Evolutionary conservation across 23 red algal genomes (phyloP).

Genomic region (Agarophyton chilense): DNA sequence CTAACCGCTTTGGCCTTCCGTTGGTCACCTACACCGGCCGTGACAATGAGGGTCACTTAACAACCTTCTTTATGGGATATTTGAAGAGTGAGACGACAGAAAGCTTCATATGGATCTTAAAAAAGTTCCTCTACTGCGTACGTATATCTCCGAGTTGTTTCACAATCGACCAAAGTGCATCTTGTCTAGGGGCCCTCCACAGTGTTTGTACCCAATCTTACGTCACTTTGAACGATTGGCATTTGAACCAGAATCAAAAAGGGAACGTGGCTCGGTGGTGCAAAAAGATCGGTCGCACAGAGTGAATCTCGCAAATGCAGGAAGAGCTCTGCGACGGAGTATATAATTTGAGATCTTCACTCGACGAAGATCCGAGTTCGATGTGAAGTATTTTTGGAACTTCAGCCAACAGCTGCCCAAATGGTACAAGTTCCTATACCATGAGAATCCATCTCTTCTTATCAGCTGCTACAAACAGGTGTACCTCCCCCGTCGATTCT

Average conservation of each 20-base stretch:
- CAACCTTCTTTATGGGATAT: too few species aligned
- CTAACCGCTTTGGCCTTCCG: too few species aligned
- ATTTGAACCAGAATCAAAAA: neutral
- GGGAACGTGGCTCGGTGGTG: neutral
- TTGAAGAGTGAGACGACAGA: neutral
- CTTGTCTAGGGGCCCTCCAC: neutral
- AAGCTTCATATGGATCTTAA: neutral
- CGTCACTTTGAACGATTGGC: neutral
- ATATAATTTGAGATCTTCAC: neutral
- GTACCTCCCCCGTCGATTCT: too few species aligned
- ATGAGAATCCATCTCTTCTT: too few species aligned
- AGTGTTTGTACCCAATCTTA: neutral
- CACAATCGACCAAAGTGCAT: neutral
- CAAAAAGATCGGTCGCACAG: neutral
- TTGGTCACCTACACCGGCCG: too few species aligned
- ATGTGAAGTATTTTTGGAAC: neutral
- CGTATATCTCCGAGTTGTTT: neutral
- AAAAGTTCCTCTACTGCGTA: neutral
- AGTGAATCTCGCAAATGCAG: neutral
- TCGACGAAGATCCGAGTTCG: neutral
- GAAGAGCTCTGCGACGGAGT: neutral
- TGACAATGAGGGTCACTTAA: too few species aligned
- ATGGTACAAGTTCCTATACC: too few species aligned
- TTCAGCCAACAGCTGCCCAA: too few species aligned
- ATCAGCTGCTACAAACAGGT: too few species aligned